Evolutionary conservation across 2,329 filamentous ascomycete species (phyloP).

Genomic region (Knoxdaviesia capensis): DNA sequence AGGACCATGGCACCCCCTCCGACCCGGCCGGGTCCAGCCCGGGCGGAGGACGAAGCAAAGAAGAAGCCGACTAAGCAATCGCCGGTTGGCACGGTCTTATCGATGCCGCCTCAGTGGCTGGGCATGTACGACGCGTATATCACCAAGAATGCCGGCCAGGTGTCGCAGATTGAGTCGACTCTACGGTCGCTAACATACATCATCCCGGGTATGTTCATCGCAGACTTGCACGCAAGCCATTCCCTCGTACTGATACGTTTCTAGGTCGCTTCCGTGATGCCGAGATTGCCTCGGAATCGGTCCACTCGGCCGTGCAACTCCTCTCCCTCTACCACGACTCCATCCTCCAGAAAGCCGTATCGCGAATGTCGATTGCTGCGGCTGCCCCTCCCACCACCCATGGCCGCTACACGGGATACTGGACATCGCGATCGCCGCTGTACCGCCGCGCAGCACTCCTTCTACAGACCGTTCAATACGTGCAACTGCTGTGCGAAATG

Average conservation of each 20-base stretch:
- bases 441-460: constrained; percentile 69
- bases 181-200: constrained; percentile 88
- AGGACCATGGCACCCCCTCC: too few relatives aligned
- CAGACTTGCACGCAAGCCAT: too few relatives aligned
- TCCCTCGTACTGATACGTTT: not conserved
- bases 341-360: constrained; percentile 48
- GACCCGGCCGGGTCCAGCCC: too few relatives aligned
- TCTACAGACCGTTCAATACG: constrained; percentile 83
- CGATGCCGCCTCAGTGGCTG: constrained; percentile 44
- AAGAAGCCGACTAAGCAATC: too few relatives aligned
- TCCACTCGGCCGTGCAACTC: constrained; percentile 75
- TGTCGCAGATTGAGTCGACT: constrained; percentile 87
- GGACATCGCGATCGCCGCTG: constrained; percentile 39
- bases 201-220: constrained; percentile 45
- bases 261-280: constrained; percentile 66
- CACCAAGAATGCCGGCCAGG: constrained; percentile 80
- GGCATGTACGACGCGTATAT: constrained; percentile 74
- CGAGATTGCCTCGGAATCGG: constrained; percentile 82
- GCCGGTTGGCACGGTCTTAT: constrained; percentile 16
- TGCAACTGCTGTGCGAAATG: constrained; percentile 96
- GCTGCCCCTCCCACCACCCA: constrained; percentile 14
- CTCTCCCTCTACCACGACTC: constrained; percentile 86
- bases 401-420: constrained; percentile 46
- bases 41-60: too few relatives aligned
- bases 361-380: constrained; percentile 21